Percentiles rank a stretch among this genome's conserved stretches.
Conservation (phyloP, 177 flowering plant genomes). For the Vitis hybrid region DNA sequence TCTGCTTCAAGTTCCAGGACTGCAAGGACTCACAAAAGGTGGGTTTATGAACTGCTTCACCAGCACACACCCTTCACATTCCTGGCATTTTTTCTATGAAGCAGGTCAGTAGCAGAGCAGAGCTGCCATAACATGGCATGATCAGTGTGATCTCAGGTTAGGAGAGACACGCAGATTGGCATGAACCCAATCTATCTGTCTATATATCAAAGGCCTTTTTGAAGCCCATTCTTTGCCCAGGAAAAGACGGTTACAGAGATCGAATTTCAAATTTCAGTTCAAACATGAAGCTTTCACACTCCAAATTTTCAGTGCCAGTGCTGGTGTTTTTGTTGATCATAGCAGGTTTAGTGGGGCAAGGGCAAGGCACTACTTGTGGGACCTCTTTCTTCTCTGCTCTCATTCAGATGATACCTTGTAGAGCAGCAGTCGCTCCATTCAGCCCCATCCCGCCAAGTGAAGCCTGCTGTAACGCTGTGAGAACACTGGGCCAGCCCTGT, state of each 20-base stretch:
- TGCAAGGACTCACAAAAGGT: conserved; percentile 13
- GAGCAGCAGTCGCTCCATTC: conserved; percentile 76
- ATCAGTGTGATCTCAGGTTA: conserved; percentile 22
- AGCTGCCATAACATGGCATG: conserved; percentile 12
- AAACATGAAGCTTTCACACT: conserved; percentile 29
- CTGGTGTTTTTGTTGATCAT: conserved; percentile 30
- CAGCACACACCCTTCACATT: background rate
- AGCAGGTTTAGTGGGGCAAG: conserved; percentile 28
- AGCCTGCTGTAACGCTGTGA: conserved; percentile 70
- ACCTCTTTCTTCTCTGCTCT: conserved; percentile 79
- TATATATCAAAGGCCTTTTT: conserved; percentile 13
- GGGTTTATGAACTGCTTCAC: conserved; percentile 15
- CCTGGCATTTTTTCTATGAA: background rate
- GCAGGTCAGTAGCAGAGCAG: conserved; percentile 5
- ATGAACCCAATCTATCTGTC: conserved; percentile 12
- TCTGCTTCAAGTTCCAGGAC: too few relatives aligned
- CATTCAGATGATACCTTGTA: conserved; percentile 79
- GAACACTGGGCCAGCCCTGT: conserved; percentile 74
- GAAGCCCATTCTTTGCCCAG: background rate
- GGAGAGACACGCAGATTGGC: conserved; percentile 26
- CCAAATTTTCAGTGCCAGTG: conserved; percentile 13
- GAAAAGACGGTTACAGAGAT: too few relatives aligned
- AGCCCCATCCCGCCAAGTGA: conserved; percentile 71
- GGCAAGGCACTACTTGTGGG: conserved; percentile 36
- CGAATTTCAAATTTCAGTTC: background rate